phyloP scores from a whole-genome alignment of 768 basidiomycete species.

The Gymnopilus dilepis region DNA sequence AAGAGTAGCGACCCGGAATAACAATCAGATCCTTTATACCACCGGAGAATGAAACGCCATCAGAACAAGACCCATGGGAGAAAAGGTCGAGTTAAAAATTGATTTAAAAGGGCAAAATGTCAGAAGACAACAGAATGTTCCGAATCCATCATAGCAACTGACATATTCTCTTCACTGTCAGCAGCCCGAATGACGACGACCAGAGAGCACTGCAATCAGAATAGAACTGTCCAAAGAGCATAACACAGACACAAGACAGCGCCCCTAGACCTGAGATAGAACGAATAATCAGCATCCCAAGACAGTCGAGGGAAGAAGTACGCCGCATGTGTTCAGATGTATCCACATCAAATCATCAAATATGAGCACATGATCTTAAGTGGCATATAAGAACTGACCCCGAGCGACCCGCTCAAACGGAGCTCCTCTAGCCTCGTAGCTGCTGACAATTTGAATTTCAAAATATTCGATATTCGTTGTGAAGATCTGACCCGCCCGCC shows the following conservation, averaged over 20 bases:
- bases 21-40: slow-evolving; percentile 13
- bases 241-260: slow-evolving; percentile 1
- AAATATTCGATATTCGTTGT: too few species aligned
- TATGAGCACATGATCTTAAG: not conserved
- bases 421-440: not conserved
- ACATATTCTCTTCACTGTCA: slow-evolving; percentile 6
- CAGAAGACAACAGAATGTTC: slow-evolving; percentile 7
- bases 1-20: slow-evolving; percentile 7
- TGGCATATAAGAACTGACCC: not conserved
- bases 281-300: not conserved
- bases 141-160: slow-evolving; percentile 8
- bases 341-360: slow-evolving; percentile 5
- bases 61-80: slow-evolving; percentile 22
- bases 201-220: not conserved
- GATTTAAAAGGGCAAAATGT: not conserved
- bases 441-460: not conserved
- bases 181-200: not conserved
- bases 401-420: not conserved
- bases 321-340: not conserved
- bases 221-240: not conserved
- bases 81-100: not conserved
- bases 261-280: not conserved
- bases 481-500: too few species aligned
- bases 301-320: slow-evolving; percentile 1
- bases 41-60: slow-evolving; percentile 21